Evolutionary conservation across 345 rosid genomes (phyloP), one percentile per base, ranked within the genome.

Genomic region (Raphanus sativus): DNA sequence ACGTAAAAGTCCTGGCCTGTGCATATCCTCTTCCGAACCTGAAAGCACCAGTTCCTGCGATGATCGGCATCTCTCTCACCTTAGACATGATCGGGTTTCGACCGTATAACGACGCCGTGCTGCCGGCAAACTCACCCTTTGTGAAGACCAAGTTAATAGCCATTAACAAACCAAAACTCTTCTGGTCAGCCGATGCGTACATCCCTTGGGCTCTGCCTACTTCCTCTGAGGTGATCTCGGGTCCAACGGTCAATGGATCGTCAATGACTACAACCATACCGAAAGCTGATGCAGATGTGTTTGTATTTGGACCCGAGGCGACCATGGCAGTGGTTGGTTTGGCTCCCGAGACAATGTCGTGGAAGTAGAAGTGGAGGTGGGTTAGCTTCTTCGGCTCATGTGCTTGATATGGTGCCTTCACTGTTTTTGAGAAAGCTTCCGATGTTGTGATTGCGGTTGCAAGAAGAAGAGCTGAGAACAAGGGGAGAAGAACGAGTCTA

Each of bases 151-250:
- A 85, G 76, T 85, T 85, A 59, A 83, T 65, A 9, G 73, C 83
- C 86, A 88, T 79, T 1, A 83, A 54, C 5, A 88, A 55, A 13
- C 82, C 78, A 2, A 77, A 0, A 9, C 66, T 87, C 5, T 62
- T 17, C 33, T 65, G 87, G 25, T 84, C 78, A 0, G 90, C 84
- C 0, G 63, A 65, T n/a, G 86, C 79, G 12, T 87, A 88, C 17
- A 87, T 66, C 56, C 92, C 89, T 40, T 87, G 87, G 2, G 92
- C 92, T 13, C 79, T 84, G 36, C 92, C 92, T 9, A 89, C 82
- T 16, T 78, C 24, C 40, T 76, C 74, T 15, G 90, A 89, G 81
- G 73, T 76, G 54, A 29, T 32, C 2, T 85, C 80, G 0, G 89
- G 86, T 6, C 77, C 81, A 54, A 64, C 63, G 0, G 92, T 89